phyloP scores from a whole-genome alignment of 495 filamentous ascomycete species.

The Cercophora scortea region DNA sequence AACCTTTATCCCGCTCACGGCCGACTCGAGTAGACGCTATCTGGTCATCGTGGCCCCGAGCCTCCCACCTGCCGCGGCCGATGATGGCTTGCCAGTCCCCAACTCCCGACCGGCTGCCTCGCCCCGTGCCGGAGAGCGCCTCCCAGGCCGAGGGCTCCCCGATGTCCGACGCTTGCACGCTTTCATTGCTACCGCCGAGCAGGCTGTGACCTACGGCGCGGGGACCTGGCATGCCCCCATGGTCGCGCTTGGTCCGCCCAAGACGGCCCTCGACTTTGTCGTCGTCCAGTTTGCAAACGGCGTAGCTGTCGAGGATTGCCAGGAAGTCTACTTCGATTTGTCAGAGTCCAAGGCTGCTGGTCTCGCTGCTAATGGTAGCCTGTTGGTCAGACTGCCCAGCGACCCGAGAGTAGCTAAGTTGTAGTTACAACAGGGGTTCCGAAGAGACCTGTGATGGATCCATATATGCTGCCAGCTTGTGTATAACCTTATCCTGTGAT shows the following conservation, averaged over 20 bases:
- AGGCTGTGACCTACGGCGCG: slow-evolving; percentile 84
- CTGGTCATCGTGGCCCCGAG: slow-evolving; percentile 91
- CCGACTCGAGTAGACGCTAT: slow-evolving; percentile 46
- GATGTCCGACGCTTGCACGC: slow-evolving; percentile 64
- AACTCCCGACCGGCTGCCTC: slow-evolving; percentile 1
- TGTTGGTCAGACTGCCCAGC: slow-evolving; percentile 5
- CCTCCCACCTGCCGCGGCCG: slow-evolving; percentile 29
- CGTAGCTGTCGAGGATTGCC: slow-evolving; percentile 76
- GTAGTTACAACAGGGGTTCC: neutral
- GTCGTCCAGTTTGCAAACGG: slow-evolving; percentile 87
- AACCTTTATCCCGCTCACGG: slow-evolving; percentile 76
- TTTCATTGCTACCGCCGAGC: slow-evolving; percentile 69
- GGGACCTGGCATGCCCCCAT: slow-evolving; percentile 98
- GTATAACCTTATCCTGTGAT: too few relatives aligned
- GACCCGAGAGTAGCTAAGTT: slow-evolving; percentile 1
- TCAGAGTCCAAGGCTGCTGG: slow-evolving; percentile 12
- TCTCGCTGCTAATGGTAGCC: neutral
- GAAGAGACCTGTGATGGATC: neutral
- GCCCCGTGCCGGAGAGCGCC: neutral
- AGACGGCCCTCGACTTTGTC: slow-evolving; percentile 65
- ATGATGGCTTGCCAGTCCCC: slow-evolving; percentile 26
- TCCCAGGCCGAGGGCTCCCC: slow-evolving; percentile 58
- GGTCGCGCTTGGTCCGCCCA: slow-evolving; percentile 66
- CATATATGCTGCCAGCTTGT: too few relatives aligned
- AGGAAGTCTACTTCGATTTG: slow-evolving; percentile 58